Base-by-base conservation (phyloP, 179 eudicot genomes). In the Actinidia arguta region DNA sequence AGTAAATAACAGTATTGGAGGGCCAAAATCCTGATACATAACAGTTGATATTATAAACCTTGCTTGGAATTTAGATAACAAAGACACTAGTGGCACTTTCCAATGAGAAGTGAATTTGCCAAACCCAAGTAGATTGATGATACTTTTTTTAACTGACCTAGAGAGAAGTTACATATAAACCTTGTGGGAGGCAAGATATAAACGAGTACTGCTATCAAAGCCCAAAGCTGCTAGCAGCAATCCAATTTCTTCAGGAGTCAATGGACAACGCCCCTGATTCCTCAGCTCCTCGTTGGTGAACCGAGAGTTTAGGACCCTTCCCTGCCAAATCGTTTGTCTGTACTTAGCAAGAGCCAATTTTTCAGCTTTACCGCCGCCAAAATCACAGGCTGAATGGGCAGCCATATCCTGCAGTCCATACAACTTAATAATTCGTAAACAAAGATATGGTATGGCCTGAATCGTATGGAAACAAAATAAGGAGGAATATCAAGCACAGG, bases 201-300 rank as follows among this genome's bases (percentile, higher is more conserved):
- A 76, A 36, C 95, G 94, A 79, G 99, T 96, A 79, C 62, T 91
- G 85, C 91, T 94, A 89, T 96, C 92, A 67, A 96, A 96, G 42
- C 99, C 99, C 90, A 96, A 81, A 78, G 98, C 99, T 81, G 98
- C 92, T 52, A 96, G 85, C 66, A 96, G 90, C 86, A 96, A 88
- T 69, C 99, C 98, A 66, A 96, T 91, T 86, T 96, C 98, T 91
- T 96, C 99, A 0, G 99, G 99, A 78, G 99, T 96, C 92, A 94
- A 66, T 3, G 99, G 99, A 88, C 99, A 96, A 44, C 98, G 94
- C n/a, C 99, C 99, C 86, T 88, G 99, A 82, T 80, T 92, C 81
- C 99, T 90, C 87, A 96, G 85, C 88, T 96, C 99, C 76, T 94
- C 97, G 79, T 94, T 94, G 9, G 99, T 96, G 88, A 94, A 96